Conservation (phyloP, 208 protist genomes). For the Leishmania amazonensis region DNA sequence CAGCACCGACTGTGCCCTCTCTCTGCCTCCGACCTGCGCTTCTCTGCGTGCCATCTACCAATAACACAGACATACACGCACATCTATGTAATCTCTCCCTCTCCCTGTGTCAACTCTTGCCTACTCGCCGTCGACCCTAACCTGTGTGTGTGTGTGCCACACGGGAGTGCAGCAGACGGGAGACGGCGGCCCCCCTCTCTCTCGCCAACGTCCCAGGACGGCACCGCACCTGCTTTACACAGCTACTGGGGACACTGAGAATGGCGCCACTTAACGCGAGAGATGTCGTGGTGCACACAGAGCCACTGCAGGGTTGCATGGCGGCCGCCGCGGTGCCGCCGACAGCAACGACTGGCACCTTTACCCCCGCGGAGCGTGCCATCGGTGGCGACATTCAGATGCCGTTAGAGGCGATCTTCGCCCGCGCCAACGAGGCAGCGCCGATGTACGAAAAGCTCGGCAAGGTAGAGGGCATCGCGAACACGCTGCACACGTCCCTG, state of each 20-base stretch:
- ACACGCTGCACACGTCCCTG: slow-evolving; percentile 40
- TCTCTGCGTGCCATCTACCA: too few relatives aligned
- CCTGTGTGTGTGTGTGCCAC: too few relatives aligned
- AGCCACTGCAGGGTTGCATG: slow-evolving; percentile 27
- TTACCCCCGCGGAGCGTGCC: slow-evolving; percentile 40
- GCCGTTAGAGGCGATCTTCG: slow-evolving; percentile 63
- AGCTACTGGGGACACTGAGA: background rate
- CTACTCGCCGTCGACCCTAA: too few relatives aligned
- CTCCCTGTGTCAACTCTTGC: too few relatives aligned
- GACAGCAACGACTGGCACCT: slow-evolving; percentile 25
- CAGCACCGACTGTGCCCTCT: too few relatives aligned
- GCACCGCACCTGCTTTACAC: background rate
- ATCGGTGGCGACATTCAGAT: slow-evolving; percentile 22
- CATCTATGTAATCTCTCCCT: too few relatives aligned
- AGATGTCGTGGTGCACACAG: slow-evolving; percentile 11
- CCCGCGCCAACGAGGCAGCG: slow-evolving; percentile 53
- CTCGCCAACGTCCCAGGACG: background rate
- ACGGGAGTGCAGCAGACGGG: background rate
- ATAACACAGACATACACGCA: too few relatives aligned
- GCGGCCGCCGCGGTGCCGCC: slow-evolving; percentile 35
- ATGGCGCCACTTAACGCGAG: background rate
- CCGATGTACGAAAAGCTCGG: slow-evolving; percentile 64
- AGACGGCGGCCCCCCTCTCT: too few relatives aligned
- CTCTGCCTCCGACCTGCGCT: too few relatives aligned
- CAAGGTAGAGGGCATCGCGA: slow-evolving; percentile 46